Base-by-base conservation (phyloP, 140 eudicot species). In the Anethum foeniculum region DNA sequence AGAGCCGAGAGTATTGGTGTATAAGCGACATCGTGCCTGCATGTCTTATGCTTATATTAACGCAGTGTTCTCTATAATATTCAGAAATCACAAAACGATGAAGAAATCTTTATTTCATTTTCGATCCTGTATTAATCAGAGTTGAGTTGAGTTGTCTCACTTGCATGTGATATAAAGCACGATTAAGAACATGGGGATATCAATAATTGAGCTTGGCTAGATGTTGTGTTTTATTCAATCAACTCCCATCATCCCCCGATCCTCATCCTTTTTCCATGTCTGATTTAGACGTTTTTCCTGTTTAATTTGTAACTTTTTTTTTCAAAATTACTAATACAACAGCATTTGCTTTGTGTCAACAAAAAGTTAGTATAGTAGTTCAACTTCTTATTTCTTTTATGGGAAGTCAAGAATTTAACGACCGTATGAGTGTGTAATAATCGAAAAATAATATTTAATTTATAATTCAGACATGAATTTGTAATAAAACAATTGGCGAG, bases 111-210 rank as follows among this genome's bases (percentile, higher is more conserved):
- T n/a, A 30, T 75, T 75, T 75, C 48, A 75, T n/a, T 19, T 71
- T 32, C n/a, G 23, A n/a, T 2, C 0, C 6, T 15, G 1, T 46
- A 47, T 47, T 13, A 25, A 27, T 46, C 5, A 47, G 62, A 27
- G 64, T 75, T 27, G 62, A 27, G 64, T 75, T 27, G 27, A 19
- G 79, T 41, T 75, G 76, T 34, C 62, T 46, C n/a, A 12, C 34
- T 36, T 41, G 41, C 78, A 75, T 75, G 78, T 46, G 78, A 74
- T 43, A 23, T 12, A 3, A 3, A 21, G 16, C 56, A 43, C 77
- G 58, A 46, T 23, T 75, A 46, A 6, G 78, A 75, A 75, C 78
- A 75, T 75, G 78, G 15, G 14, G 16, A 75, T 44, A 5, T 75
- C 13, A 46, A 75, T 47, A 25, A 46, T 75, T 30, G 62, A 75